A percentile compares a stretch with the other conserved stretches of the same genome.
Conservation (phyloP, 2,329 filamentous ascomycete species). For the Colletotrichum sp. region DNA sequence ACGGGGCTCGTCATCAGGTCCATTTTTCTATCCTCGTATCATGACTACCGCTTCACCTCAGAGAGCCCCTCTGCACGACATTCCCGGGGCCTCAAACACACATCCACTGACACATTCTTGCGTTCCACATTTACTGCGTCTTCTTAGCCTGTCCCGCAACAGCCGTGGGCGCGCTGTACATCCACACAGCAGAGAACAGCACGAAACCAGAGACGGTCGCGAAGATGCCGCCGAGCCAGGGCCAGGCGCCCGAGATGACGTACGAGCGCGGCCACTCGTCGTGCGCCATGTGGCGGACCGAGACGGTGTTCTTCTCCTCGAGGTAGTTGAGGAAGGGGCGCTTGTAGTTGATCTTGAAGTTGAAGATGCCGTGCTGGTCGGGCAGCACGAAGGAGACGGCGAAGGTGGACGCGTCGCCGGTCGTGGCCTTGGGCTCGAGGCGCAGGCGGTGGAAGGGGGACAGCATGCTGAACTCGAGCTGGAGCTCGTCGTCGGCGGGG, state of each 20-base stretch:
- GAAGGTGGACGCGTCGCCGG: constrained; percentile 75
- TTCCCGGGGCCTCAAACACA: neutral
- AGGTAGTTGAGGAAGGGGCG: constrained; percentile 87
- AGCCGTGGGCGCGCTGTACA: constrained; percentile 66
- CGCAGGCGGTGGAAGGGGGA: constrained; percentile 93
- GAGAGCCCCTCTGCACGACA: neutral
- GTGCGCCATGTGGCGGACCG: constrained; percentile 95
- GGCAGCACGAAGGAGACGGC: constrained; percentile 79
- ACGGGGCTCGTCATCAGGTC: neutral
- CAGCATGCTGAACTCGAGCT: constrained; percentile 98
- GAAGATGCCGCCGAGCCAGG: constrained; percentile 89
- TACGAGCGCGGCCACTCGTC: constrained; percentile 95
- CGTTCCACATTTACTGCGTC: constrained; percentile 41
- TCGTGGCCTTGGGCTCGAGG: constrained; percentile 63
- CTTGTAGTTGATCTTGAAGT: constrained; percentile 97
- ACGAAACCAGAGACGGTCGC: constrained; percentile 86
- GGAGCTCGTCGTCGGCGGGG: constrained; percentile 74
- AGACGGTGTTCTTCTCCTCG: constrained; percentile 94
- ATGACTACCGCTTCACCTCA: neutral
- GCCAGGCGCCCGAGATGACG: constrained; percentile 89
- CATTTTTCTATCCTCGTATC: neutral
- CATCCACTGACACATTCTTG: neutral
- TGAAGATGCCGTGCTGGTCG: constrained; percentile 99
- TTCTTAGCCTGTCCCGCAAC: constrained; percentile 45
- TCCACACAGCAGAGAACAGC: constrained; percentile 84